Conservation (phyloP, 148 eudicot genomes). For the Tetragonia tetragonoides region DNA sequence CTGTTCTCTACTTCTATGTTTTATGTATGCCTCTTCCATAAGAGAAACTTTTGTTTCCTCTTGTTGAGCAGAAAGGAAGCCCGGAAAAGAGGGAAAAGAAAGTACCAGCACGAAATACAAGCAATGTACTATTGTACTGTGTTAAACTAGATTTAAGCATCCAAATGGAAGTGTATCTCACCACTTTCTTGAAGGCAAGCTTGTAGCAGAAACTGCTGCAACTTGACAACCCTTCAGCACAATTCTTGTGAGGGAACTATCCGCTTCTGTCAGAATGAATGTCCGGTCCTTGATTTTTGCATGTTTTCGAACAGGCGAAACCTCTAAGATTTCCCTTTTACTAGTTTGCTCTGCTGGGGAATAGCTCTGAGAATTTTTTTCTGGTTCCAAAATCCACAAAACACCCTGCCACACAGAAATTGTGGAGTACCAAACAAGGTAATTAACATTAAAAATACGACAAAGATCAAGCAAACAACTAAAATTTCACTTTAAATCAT, state of each 20-base stretch:
- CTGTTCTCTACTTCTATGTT: no score
- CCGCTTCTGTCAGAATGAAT: conserved; percentile 59
- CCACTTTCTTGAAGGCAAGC: conserved; percentile 80
- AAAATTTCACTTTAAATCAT: not conserved
- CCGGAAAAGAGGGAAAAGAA: not conserved
- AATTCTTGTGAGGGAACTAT: conserved; percentile 61
- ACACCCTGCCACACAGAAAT: conserved; percentile 51
- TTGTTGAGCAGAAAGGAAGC: not conserved
- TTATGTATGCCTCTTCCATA: not conserved
- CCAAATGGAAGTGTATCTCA: conserved; percentile 23
- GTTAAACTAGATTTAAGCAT: not conserved
- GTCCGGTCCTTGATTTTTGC: conserved; percentile 68
- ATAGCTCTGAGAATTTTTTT: conserved; percentile 54
- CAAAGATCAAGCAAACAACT: not conserved
- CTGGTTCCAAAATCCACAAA: conserved; percentile 76
- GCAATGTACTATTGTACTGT: not conserved
- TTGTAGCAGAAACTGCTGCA: conserved; percentile 82
- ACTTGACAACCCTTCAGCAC: conserved; percentile 63
- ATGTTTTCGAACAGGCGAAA: conserved; percentile 58
- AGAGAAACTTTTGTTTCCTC: not conserved
- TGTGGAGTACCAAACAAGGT: not conserved
- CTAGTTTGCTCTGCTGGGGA: conserved; percentile 44
- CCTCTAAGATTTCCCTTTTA: conserved; percentile 68
- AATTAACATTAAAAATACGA: not conserved
- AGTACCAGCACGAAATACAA: not conserved